Percentiles rank a stretch among this genome's conserved stretches.
Evolutionary conservation across 495 filamentous ascomycete genomes (phyloP).

Genomic region (Achaetomiella virescens): DNA sequence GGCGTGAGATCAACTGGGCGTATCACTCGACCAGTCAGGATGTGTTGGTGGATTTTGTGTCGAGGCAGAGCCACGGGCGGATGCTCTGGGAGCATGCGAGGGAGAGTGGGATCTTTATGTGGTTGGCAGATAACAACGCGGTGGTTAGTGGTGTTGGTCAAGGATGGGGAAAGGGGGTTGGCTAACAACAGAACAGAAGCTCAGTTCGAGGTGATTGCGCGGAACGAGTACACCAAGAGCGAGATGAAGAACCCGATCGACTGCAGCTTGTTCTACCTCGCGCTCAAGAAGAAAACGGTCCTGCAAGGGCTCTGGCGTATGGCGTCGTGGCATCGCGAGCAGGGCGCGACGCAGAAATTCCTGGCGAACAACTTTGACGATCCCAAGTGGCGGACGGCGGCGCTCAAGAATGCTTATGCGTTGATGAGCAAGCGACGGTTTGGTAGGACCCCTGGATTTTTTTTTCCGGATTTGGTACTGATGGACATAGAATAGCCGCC

Average conservation of each 20-base stretch:
- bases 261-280: constrained; percentile 87
- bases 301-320: constrained; percentile 93
- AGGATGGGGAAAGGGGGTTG: no score
- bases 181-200: constrained; percentile 43
- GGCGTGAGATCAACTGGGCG: constrained; percentile 93
- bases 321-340: constrained; percentile 85
- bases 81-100: constrained; percentile 79
- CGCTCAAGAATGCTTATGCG: constrained; percentile 96
- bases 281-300: constrained; percentile 84
- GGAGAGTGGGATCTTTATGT: constrained; percentile 91
- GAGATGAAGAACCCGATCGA: constrained; percentile 90
- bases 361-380: constrained; percentile 85
- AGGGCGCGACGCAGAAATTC: constrained; percentile 65
- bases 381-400: constrained; percentile 78
- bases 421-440: constrained; percentile 86
- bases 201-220: constrained; percentile 83
- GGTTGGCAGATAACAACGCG: constrained; percentile 71
- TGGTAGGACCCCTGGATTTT: constrained; percentile 43
- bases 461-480: constrained; percentile 8
- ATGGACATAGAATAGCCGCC: constrained; percentile 73
- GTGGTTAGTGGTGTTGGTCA: constrained; percentile 50
- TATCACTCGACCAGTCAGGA: constrained; percentile 90
- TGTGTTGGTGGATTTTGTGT: constrained; percentile 84
- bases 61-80: constrained; percentile 66
- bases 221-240: constrained; percentile 86